A percentile compares a stretch with the other conserved stretches of the same genome.
Conservation (phyloP, 177 flowering plant species). For the Vitis hybrid region DNA sequence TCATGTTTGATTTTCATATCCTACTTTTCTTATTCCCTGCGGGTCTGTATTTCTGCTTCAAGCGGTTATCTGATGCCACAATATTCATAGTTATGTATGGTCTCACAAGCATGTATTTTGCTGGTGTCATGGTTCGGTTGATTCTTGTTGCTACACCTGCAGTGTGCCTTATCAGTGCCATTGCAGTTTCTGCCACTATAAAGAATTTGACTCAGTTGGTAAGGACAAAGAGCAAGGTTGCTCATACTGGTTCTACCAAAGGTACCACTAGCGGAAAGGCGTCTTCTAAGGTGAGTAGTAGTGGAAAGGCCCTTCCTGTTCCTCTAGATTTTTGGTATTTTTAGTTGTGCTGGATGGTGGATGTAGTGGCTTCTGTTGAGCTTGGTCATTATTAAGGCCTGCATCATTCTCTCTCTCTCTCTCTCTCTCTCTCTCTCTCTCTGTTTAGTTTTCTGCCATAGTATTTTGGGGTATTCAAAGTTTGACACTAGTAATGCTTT, state of each 20-base stretch:
- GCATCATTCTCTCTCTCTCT: no score
- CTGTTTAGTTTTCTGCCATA: no score
- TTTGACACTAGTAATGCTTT: no score
- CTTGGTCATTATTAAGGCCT: no score
- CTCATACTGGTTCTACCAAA: conserved; percentile 57
- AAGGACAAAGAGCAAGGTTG: conserved; percentile 58
- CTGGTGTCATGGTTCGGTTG: conserved; percentile 99
- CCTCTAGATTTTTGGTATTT: neutral
- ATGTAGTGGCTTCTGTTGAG: neutral
- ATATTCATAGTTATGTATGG: conserved; percentile 98
- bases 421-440: no score
- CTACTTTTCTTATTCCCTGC: conserved; percentile 96
- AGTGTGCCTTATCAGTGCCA: conserved; percentile 91
- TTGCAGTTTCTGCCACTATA: conserved; percentile 93
- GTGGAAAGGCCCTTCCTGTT: neutral
- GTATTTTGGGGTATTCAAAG: no score
- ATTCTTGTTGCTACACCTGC: conserved; percentile 99
- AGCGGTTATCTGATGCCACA: conserved; percentile 95
- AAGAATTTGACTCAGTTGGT: conserved; percentile 77
- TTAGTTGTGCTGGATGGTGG: no score
- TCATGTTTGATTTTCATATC: conserved; percentile 99
- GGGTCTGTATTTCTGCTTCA: conserved; percentile 96
- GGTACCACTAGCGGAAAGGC: conserved; percentile 57
- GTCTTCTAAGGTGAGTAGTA: conserved; percentile 70
- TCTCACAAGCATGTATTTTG: conserved; percentile 98